Evolutionary conservation across 116 monocot species (phyloP).

Genomic region (Dioscorea cayenensis): DNA sequence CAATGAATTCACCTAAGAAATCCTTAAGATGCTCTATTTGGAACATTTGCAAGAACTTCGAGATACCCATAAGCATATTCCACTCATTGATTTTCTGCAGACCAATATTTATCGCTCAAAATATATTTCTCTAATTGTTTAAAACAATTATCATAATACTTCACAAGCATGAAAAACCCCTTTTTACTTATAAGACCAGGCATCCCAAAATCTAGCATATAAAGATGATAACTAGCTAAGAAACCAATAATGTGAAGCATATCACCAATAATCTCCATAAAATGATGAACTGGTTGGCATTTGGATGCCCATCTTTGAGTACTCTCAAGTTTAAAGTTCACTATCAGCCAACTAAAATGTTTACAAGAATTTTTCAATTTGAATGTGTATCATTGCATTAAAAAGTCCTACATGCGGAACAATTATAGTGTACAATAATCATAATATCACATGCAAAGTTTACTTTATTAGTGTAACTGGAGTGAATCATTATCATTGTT

Average conservation of each 20-base stretch:
- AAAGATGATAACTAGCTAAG: neutral
- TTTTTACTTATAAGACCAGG: too few species aligned
- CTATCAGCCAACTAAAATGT: neutral
- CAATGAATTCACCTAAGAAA: slow-evolving; percentile 38
- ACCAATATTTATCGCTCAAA: slow-evolving; percentile 35
- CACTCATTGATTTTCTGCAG: slow-evolving; percentile 65
- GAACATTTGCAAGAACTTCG: slow-evolving; percentile 37
- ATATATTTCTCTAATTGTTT: neutral
- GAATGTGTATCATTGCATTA: neutral
- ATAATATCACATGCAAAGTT: too few species aligned
- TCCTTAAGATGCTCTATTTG: slow-evolving; percentile 46
- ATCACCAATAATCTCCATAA: too few species aligned
- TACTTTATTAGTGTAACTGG: too few species aligned
- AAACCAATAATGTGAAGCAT: too few species aligned
- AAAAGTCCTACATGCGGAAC: neutral
- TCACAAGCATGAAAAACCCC: neutral
- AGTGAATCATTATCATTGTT: too few species aligned
- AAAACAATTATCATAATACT: neutral
- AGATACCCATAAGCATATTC: slow-evolving; percentile 42
- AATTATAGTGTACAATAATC: neutral
- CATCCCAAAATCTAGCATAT: neutral
- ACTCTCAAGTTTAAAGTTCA: too few species aligned
- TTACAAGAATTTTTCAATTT: neutral
- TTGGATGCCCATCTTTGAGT: too few species aligned
- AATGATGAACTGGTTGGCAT: too few species aligned